Conservation (phyloP, 495 filamentous ascomycete genomes). For the Hyaloscypha hepaticicola region DNA sequence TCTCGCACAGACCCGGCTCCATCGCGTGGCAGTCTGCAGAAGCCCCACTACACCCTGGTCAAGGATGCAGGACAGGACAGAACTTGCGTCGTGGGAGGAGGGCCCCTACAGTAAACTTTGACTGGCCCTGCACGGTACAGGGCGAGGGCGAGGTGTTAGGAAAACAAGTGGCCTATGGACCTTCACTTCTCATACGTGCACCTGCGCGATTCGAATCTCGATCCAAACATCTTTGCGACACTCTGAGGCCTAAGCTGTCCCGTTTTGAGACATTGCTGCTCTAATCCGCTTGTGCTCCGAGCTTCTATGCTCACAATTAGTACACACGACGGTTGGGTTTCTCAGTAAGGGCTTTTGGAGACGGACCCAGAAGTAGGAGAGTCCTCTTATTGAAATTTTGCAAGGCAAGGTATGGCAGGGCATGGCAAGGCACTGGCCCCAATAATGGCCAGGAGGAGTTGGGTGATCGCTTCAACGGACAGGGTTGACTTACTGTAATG, state of each 20-base stretch:
- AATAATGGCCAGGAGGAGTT: background rate
- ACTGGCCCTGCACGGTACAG: no score
- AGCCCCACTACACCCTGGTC: background rate
- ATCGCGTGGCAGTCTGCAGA: background rate
- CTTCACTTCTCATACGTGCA: background rate
- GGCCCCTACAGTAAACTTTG: no score
- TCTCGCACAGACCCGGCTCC: background rate
- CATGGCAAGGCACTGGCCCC: background rate
- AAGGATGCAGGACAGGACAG: no score
- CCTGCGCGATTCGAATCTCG: slow-evolving; percentile 13
- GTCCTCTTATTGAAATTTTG: no score
- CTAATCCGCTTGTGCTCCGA: background rate
- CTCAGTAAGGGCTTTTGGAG: background rate
- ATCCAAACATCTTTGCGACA: slow-evolving; percentile 16
- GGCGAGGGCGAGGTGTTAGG: background rate
- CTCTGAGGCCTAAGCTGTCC: background rate
- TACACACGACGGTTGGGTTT: background rate
- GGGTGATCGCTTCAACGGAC: background rate
- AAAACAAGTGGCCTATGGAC: background rate
- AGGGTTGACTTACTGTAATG: background rate
- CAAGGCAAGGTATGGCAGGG: no score
- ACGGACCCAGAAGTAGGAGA: no score
- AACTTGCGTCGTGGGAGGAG: background rate
- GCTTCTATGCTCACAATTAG: background rate
- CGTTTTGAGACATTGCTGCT: background rate